Base-by-base conservation (phyloP, 768 basidiomycete species). In the Trichaptum fuscoviolaceum region DNA sequence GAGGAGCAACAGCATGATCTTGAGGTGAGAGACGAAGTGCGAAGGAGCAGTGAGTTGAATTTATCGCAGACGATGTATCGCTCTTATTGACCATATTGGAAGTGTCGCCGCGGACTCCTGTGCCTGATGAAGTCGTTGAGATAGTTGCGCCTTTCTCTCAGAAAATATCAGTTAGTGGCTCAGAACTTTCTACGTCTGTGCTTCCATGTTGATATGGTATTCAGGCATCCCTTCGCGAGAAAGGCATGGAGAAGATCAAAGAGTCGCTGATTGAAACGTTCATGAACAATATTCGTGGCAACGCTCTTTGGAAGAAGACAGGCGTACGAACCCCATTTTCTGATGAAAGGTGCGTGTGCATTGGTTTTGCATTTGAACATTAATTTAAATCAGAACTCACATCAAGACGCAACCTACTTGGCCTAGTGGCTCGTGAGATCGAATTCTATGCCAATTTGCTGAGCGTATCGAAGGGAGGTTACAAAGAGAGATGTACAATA, bases 381-480 rank as follows among this genome's bases (percentile, higher is more conserved):
- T 3, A 30, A 30, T 30, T 30, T 30, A 25, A 26, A 57, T 57
- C 42, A 42, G 9, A 12, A 5, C n/a, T 62, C 12, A 27, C 35
- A 12, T 57, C 17, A 61, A 88, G 87, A 70, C 74, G 76, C 62
- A 70, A 75, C 24, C 71, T 83, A 12, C 70, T 89, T 18, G 78
- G 77, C 26, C 67, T 73, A 0, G 75, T 77, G 1, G 83, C 87
- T 4, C 78, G 74, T 63, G 75, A 77, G 35, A 73, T 87, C 8
- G 89, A 90, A 66, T 81, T 83, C 66, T 74, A 67, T 4, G 77
- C 77, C 1, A 78, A 83, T 58, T 78, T 81, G 0, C 80, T 87
- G 77, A 83, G 82, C 18, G 81, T 80, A 58, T 87, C 85, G 0
- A 68, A 72, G 9, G 74, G 75, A 1, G 87, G 87, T 9, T 90